phyloP scores from a whole-genome alignment of 768 basidiomycete genomes.

The Trametes cingulata region DNA sequence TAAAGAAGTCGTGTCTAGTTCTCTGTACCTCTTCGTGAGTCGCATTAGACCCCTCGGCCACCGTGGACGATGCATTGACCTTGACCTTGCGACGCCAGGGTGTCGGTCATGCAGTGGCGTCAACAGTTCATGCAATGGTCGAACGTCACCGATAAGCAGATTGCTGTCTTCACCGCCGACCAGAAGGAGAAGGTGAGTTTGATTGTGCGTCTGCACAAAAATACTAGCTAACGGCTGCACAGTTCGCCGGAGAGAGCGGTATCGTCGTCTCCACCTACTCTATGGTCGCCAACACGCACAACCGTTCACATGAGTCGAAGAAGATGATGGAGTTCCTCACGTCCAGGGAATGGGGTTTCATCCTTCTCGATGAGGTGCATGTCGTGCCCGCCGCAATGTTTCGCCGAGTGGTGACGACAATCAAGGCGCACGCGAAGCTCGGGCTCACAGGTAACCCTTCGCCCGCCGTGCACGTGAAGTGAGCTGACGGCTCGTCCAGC shows the following conservation, averaged over 20 bases:
- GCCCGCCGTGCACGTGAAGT: neutral
- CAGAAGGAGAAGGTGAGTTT: constrained; percentile 88
- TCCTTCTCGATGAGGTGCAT: constrained; percentile 96
- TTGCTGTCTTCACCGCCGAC: constrained; percentile 96
- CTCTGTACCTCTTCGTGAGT: constrained; percentile 96
- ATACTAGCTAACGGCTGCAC: constrained; percentile 12
- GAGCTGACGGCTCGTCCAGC: constrained; percentile 47
- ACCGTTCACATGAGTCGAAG: constrained; percentile 97
- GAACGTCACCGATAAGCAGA: constrained; percentile 94
- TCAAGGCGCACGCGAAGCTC: constrained; percentile 98
- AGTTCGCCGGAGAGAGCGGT: constrained; percentile 97
- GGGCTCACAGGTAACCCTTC: constrained; percentile 80
- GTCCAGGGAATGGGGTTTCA: constrained; percentile 99
- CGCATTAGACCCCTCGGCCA: neutral
- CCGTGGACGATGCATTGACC: neutral
- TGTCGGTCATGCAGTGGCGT: constrained; percentile 98
- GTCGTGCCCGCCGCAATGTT: constrained; percentile 99
- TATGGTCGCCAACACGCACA: constrained; percentile 99
- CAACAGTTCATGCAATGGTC: constrained; percentile 99
- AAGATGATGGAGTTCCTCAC: constrained; percentile 99
- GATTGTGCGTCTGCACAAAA: neutral
- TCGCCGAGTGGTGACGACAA: constrained; percentile 94
- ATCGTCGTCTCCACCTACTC: constrained; percentile 99
- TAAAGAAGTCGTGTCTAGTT: constrained; percentile 98
- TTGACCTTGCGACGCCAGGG: constrained; percentile 42